Base-by-base conservation (phyloP, 2,329 filamentous ascomycete genomes). In the Trichoderma aggressivum region DNA sequence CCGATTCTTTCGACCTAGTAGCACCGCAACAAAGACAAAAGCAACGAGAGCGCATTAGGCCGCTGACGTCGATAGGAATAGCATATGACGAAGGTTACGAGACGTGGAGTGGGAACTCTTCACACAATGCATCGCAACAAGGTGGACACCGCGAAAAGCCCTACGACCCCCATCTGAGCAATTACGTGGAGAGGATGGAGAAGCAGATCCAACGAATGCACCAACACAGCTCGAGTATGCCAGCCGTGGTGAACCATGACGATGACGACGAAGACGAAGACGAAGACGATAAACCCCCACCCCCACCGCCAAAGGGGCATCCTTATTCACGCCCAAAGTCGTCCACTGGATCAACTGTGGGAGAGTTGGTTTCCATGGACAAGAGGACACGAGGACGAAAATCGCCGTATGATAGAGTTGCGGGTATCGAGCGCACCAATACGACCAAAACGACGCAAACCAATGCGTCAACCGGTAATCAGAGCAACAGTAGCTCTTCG, bases 171-270 rank as follows among this genome's bases (percentile, higher is more conserved):
- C 89, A 94, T 75, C 84, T 97, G 12, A 92, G 90, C 78, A 94
- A 92, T 77, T 98, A 98, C 77, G 94, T 97, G 5, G 90, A 96
- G 76, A 89, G 94, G 62, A 98, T 98, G 94, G 95, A 98, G 79
- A 92, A 88, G 74, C 89, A 93, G 43, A 82, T 98, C 53, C 88
- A 89, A 62, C 89, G 88, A 73, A 89, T 94, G 84, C 91, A 94
- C 67, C 86, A 89, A 64, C 83, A 89, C 55, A 88, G 84, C 73
- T 80, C 83, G 18, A 85, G 84, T 55, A 78, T 82, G 43, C 81
- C 83, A 1, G 60, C 56, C 8, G 73, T 72, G 10, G 73, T 72
- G 30, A 83, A 87, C 60, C 84, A 85, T 53, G 83, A 84, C 16
- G 84, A 85, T 39, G 83, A 84, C n/a, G n/a, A n/a, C n/a, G n/a